Conservation (phyloP, 108 stramenopile genomes). For the Cyclotella cryptica region DNA sequence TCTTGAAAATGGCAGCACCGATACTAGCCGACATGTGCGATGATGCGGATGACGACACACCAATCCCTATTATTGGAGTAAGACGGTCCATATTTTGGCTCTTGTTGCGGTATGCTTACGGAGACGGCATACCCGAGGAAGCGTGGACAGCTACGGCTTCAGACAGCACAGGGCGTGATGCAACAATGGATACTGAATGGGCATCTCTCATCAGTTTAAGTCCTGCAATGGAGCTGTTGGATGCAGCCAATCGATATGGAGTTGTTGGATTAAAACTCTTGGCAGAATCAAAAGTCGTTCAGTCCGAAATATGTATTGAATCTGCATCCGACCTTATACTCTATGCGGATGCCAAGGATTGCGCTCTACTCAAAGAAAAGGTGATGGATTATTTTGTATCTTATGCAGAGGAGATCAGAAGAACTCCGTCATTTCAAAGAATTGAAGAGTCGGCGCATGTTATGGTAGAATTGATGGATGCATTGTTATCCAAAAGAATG, state of each 20-base stretch:
- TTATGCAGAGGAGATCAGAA: conserved; percentile 23
- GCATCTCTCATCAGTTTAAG: neutral
- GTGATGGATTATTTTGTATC: conserved; percentile 31
- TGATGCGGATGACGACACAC: conserved; percentile 2
- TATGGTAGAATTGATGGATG: conserved; percentile 44
- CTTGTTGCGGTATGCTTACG: conserved; percentile 39
- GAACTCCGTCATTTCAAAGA: conserved; percentile 14
- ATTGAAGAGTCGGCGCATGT: conserved; percentile 29
- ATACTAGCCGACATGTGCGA: conserved; percentile 22
- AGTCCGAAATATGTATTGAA: conserved; percentile 13
- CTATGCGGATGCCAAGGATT: conserved; percentile 43
- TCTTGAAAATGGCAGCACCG: conserved; percentile 29
- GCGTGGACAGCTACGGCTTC: conserved; percentile 7
- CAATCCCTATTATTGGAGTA: conserved; percentile 37
- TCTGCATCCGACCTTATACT: conserved; percentile 32
- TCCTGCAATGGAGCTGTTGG: conserved; percentile 31
- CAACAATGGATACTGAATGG: neutral
- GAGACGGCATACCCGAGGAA: conserved; percentile 33
- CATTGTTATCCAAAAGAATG: conserved; percentile 20
- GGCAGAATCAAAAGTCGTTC: conserved; percentile 34
- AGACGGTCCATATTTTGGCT: conserved; percentile 15
- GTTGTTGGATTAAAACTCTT: conserved; percentile 43
- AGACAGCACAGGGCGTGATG: neutral
- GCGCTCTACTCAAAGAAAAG: conserved; percentile 41
- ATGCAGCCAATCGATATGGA: conserved; percentile 43